These are phyloP conservation scores for Triticum monococcum DNA, from an alignment of 176 grass and related monocot genomes.

Conservation along the genomic window DNA sequence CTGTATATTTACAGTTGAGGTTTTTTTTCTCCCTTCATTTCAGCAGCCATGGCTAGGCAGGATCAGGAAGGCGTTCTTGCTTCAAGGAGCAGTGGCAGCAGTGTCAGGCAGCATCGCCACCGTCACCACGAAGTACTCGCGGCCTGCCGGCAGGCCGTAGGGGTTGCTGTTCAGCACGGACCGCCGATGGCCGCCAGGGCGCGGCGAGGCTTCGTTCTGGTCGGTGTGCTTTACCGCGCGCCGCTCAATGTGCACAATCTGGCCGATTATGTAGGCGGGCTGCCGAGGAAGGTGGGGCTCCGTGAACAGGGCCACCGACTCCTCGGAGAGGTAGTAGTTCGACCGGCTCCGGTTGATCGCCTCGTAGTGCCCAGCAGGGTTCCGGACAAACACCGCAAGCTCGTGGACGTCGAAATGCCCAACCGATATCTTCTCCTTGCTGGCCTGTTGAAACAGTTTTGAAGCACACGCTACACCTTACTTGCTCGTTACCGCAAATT, in stretches of 20 bases:
- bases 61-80: conserved; percentile 80
- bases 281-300: conserved; percentile 51
- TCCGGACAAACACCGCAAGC: conserved; percentile 68
- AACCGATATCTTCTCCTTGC: conserved; percentile 96
- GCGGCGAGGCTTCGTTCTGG: conserved; percentile 29
- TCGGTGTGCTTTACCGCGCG: conserved; percentile 16
- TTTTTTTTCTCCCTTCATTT: conserved; percentile 80
- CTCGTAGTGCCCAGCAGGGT: conserved; percentile 72
- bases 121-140: conserved; percentile 96
- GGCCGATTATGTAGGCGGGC: conserved; percentile 76
- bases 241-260: conserved; percentile 90
- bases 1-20: conserved; percentile 73
- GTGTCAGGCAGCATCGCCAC: conserved; percentile 87
- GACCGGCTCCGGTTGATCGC: conserved; percentile 70
- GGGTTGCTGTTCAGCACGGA: conserved; percentile 42
- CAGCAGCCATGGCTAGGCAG: conserved; percentile 60
- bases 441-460: conserved; percentile 59
- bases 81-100: conserved; percentile 46
- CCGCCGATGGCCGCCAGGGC: conserved; percentile 22
- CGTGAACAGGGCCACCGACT: conserved; percentile 84
- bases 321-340: conserved; percentile 91
- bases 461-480: not conserved
- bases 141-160: conserved; percentile 62
- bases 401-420: conserved; percentile 81
- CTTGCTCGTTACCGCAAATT: not conserved